Evolutionary conservation across 208 protist species (phyloP).

Genomic region (Leishmania martiniquensis): DNA sequence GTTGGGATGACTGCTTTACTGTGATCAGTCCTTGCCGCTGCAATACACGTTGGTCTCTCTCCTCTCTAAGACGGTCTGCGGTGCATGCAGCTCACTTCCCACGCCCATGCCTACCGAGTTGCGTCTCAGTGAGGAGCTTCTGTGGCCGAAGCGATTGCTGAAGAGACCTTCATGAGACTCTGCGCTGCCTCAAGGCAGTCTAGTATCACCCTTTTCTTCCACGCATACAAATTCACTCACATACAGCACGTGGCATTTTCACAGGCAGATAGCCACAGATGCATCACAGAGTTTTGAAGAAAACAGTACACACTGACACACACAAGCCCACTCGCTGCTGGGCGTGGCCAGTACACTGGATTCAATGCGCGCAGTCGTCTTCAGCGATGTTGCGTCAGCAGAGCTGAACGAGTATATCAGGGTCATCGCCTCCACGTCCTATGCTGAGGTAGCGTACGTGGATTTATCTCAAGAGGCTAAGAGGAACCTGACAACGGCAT

Average conservation of each 20-base stretch:
- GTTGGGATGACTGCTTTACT: background rate
- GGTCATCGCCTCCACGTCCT: slow-evolving; percentile 23
- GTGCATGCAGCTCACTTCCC: background rate
- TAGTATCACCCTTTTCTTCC: background rate
- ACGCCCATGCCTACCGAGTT: background rate
- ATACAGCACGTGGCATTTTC: background rate
- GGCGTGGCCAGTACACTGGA: background rate
- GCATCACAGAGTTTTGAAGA: background rate
- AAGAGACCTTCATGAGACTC: background rate
- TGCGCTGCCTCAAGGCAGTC: background rate
- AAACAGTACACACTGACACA: background rate
- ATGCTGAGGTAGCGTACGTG: background rate
- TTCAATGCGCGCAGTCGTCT: slow-evolving; percentile 17
- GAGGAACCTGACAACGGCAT: slow-evolving; percentile 17
- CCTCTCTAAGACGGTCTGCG: no score
- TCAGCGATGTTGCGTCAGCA: slow-evolving; percentile 18
- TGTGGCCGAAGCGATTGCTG: background rate
- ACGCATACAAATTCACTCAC: background rate
- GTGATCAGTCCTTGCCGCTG: background rate
- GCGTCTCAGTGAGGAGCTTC: background rate
- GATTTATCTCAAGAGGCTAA: slow-evolving; percentile 7
- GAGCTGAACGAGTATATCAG: background rate
- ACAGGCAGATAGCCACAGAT: background rate
- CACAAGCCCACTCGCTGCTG: background rate
- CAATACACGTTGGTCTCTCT: background rate